Evolutionary conservation across 164 flowering plant genomes (phyloP), one percentile per base, ranked within the genome.

Genomic region (Echeveria elegans): DNA sequence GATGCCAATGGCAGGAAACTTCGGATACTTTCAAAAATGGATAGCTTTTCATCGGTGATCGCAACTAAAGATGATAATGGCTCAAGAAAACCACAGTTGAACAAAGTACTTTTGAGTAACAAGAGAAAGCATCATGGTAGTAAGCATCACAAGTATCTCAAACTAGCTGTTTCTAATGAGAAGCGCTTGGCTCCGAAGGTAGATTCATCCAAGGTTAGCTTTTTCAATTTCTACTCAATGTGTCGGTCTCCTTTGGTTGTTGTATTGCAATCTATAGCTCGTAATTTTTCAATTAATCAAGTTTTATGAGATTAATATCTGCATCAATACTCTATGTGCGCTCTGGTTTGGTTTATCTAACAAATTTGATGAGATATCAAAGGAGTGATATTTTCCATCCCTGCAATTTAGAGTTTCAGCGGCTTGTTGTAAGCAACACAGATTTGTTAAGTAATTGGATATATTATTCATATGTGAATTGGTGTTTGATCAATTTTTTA

Each of bases 1-100:
- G 98, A 92, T 78, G 79, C 90, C 37, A 83, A 68, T 77, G 98
- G 98, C 64, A 88, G 76, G 21, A 92, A 92, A 66, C 67, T 92
- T 71, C 78, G 91, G 40, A 88, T 90, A 61, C 72, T 90, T 58
- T 92, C 98, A 5, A 82, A 82, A 75, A 75, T 79, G 38, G 75
- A 67, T 73, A 78, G 78, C 69, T 67, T 53, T 5, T 62, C 70
- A 43, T 70, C 80, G 18, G 53, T 23, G 2, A 63, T 84, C 8
- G 71, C 65, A 38, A 70, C 64, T 0, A 73, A 66, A 12, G 83
- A 74, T 67, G 81, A 72, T 78, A 38, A 64, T 52, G 67, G 64
- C 50, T 63, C 66, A 21, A 72, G 45, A 40, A 86, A 75, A 11
- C 63, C 71, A 48, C 61, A 68, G 28, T 77, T 72, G 47, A 74